Conservation (phyloP, 1,139 yeast species). For the Kurtzmaniella natalensis region DNA sequence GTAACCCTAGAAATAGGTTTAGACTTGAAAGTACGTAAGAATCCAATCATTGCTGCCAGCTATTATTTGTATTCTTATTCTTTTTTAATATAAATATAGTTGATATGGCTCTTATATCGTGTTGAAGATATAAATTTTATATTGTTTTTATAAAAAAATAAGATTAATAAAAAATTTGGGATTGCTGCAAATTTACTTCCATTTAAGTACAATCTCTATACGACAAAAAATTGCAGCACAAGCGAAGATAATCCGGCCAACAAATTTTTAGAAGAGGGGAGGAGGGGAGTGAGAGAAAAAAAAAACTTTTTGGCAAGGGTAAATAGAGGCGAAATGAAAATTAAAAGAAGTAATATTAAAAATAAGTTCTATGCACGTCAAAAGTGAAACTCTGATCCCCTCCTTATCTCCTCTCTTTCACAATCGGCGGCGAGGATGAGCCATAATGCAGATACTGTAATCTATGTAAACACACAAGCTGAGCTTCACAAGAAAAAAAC, state of each 20-base stretch:
- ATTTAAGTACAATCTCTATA: conserved; percentile 1
- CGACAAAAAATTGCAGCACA: conserved; percentile 1
- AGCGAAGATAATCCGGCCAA: conserved; percentile 3
- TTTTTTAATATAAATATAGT: too few relatives aligned
- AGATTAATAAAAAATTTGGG: neutral
- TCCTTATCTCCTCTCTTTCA: conserved; percentile 3
- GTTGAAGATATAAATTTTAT: conserved; percentile 1
- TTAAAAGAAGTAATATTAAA: too few relatives aligned
- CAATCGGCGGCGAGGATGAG: neutral
- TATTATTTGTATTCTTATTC: too few relatives aligned
- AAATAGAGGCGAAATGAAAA: too few relatives aligned
- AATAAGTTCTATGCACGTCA: too few relatives aligned
- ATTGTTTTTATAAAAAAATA: neutral
- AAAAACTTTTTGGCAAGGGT: too few relatives aligned
- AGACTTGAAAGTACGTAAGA: conserved; percentile 6
- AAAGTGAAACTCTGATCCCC: conserved; percentile 2
- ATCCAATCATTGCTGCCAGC: conserved; percentile 3
- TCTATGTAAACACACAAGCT: too few relatives aligned
- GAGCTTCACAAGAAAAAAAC: too few relatives aligned
- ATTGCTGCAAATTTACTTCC: neutral
- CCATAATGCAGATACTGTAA: too few relatives aligned
- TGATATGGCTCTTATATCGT: neutral
- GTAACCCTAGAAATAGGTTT: conserved; percentile 5
- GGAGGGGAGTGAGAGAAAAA: neutral
- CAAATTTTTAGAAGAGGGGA: neutral